Evolutionary conservation across 2,329 filamentous ascomycete genomes (phyloP).

Genomic region (Rutstroemia sp.): DNA sequence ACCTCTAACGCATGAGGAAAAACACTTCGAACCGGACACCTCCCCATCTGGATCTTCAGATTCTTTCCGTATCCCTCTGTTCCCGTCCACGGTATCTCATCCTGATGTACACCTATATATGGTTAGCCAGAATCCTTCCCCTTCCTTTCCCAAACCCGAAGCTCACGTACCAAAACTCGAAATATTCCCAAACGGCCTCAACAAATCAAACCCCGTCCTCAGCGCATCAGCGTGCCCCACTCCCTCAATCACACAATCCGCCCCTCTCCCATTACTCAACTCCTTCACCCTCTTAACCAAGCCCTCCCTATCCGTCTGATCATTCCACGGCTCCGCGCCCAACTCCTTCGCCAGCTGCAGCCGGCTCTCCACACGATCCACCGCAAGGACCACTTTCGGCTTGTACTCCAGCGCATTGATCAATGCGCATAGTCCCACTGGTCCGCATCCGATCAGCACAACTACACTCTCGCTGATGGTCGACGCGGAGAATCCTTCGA

Average conservation of each 20-base stretch:
- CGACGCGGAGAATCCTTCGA: constrained; percentile 50
- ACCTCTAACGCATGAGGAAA: constrained; percentile 58
- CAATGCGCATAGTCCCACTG: constrained; percentile 77
- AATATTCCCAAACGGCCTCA: constrained; percentile 66
- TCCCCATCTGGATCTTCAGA: constrained; percentile 62
- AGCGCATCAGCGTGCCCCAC: constrained; percentile 64
- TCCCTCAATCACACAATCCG: constrained; percentile 77
- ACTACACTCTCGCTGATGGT: constrained; percentile 61
- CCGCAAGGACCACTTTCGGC: constrained; percentile 68
- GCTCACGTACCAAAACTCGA: constrained; percentile 31
- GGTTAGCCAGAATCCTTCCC: not conserved
- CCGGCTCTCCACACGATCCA: constrained; percentile 70
- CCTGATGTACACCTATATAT: constrained; percentile 27
- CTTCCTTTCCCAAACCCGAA: not conserved
- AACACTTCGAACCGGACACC: constrained; percentile 68
- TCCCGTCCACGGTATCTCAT: constrained; percentile 59
- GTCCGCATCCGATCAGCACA: constrained; percentile 78
- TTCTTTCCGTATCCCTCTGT: constrained; percentile 65
- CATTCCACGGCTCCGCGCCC: constrained; percentile 80
- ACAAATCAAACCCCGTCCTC: constrained; percentile 61
- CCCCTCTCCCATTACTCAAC: constrained; percentile 71
- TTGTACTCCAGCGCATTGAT: constrained; percentile 69
- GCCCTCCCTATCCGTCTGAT: constrained; percentile 56
- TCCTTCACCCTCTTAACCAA: constrained; percentile 63
- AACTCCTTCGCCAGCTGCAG: constrained; percentile 65